phyloP scores from a whole-genome alignment of 164 flowering plant genomes.

The Magnolia kwangsiensis region DNA sequence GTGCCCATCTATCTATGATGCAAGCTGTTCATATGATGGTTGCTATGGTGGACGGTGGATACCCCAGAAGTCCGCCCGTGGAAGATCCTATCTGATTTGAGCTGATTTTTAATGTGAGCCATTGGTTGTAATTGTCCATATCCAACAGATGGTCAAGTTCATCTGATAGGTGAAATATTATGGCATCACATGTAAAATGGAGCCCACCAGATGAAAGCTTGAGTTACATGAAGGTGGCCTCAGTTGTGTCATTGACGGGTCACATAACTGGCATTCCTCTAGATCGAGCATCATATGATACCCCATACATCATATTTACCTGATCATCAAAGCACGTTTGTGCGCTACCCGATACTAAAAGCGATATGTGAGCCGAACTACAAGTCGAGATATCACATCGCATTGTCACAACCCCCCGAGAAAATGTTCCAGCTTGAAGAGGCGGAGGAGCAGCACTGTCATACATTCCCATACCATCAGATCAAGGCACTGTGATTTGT shows the following conservation, averaged over 20 bases:
- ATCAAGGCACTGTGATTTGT: not conserved
- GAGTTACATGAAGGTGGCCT: too few species aligned
- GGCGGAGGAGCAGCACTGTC: slow-evolving; percentile 96
- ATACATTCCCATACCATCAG: slow-evolving; percentile 16
- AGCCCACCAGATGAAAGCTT: too few species aligned
- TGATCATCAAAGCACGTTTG: slow-evolving; percentile 91
- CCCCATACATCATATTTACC: slow-evolving; percentile 28
- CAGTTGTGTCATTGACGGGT: not conserved
- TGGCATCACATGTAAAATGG: too few species aligned
- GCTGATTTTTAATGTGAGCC: too few species aligned
- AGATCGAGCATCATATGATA: not conserved
- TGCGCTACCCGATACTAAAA: slow-evolving; percentile 88
- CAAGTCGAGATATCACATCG: slow-evolving; percentile 93
- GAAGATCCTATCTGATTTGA: too few species aligned
- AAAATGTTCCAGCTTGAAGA: slow-evolving; percentile 88
- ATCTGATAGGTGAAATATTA: not conserved
- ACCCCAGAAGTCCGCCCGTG: too few species aligned
- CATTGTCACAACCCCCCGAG: slow-evolving; percentile 99
- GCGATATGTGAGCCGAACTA: slow-evolving; percentile 81
- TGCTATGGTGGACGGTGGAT: not conserved
- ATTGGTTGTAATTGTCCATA: not conserved
- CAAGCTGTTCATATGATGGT: not conserved
- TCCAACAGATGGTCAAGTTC: not conserved
- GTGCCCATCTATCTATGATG: not conserved
- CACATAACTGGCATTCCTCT: not conserved